Evolutionary conservation across 2,329 filamentous ascomycete genomes (phyloP).

Genomic region (Elsinoe australis): DNA sequence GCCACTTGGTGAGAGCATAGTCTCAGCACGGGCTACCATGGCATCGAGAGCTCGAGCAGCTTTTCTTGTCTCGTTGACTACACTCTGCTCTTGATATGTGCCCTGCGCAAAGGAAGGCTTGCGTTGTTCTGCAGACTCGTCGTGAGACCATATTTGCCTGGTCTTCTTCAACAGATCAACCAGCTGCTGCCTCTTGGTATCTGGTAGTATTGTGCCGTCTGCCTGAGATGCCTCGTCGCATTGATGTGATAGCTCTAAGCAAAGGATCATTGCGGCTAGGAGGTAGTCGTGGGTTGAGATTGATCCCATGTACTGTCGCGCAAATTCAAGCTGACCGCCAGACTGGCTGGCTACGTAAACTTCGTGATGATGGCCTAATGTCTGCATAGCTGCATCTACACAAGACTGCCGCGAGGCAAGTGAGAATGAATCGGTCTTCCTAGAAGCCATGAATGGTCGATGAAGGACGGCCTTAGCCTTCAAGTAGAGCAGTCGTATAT

Average conservation of each 20-base stretch:
- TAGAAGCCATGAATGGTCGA: slow-evolving; percentile 41
- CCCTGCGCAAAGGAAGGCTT: background rate
- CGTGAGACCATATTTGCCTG: slow-evolving; percentile 4
- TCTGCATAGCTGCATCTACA: slow-evolving; percentile 41
- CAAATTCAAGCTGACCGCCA: slow-evolving; percentile 37
- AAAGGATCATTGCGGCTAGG: slow-evolving; percentile 43
- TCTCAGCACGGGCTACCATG: slow-evolving; percentile 7
- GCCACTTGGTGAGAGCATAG: background rate
- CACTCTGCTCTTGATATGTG: background rate
- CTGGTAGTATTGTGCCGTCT: background rate
- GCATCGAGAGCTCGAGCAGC: slow-evolving; percentile 1
- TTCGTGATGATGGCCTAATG: slow-evolving; percentile 44
- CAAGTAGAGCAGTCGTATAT: slow-evolving; percentile 45
- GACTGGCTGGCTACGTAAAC: slow-evolving; percentile 43
- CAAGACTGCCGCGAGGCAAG: slow-evolving; percentile 41
- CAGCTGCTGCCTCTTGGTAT: slow-evolving; percentile 2
- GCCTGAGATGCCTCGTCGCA: slow-evolving; percentile 15
- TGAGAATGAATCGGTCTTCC: slow-evolving; percentile 25
- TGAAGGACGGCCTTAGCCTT: slow-evolving; percentile 49
- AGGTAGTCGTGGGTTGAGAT: slow-evolving; percentile 43
- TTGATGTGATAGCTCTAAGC: slow-evolving; percentile 36
- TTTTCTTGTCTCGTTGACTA: slow-evolving; percentile 8
- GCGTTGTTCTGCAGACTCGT: background rate
- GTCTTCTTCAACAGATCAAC: slow-evolving; percentile 4
- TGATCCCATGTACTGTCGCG: slow-evolving; percentile 42